These are phyloP conservation scores for Mortierella claussenii DNA, from an alignment of 192 early-diverging fungal genomes.

Conservation along the genomic window DNA sequence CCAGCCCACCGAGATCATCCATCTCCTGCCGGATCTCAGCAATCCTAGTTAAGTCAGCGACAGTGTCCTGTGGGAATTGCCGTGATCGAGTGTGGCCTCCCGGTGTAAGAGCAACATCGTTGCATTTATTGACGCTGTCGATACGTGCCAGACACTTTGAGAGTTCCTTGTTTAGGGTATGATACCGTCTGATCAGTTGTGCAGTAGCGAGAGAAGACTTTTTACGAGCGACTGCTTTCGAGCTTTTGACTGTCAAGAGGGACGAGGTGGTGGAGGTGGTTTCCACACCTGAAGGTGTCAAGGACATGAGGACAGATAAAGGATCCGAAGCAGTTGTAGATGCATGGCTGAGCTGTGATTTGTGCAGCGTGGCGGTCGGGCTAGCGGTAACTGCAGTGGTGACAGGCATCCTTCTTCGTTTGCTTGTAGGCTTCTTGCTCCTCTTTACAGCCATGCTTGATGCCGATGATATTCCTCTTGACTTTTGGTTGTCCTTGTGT, in stretches of 20 bases:
- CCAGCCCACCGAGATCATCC: constrained; percentile 83
- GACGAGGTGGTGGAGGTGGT: constrained; percentile 44
- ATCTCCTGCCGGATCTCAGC: constrained; percentile 59
- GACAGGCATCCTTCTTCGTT: constrained; percentile 21
- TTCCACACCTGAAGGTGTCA: constrained; percentile 33
- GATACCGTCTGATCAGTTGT: constrained; percentile 79
- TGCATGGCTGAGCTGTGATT: neutral
- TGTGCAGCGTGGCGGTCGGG: neutral
- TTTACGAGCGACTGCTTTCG: constrained; percentile 48
- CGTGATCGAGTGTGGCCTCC: constrained; percentile 6
- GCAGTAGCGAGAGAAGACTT: constrained; percentile 72
- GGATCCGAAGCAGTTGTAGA: constrained; percentile 4
- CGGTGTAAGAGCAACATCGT: constrained; percentile 6
- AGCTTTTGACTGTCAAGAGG: constrained; percentile 29
- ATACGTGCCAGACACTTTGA: constrained; percentile 56
- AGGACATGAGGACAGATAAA: constrained; percentile 21
- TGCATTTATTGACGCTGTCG: constrained; percentile 13
- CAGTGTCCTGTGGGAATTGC: constrained; percentile 5
- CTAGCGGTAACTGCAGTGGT: constrained; percentile 5
- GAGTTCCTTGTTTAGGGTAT: constrained; percentile 83
- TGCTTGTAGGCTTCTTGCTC: constrained; percentile 11
- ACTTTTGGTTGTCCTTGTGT: neutral
- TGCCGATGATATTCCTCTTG: neutral
- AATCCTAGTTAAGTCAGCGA: constrained; percentile 30
- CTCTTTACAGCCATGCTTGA: constrained; percentile 33